Evolutionary conservation across 139 green algal genomes (phyloP).

Genomic region (Edaphochlamys debaryana): DNA sequence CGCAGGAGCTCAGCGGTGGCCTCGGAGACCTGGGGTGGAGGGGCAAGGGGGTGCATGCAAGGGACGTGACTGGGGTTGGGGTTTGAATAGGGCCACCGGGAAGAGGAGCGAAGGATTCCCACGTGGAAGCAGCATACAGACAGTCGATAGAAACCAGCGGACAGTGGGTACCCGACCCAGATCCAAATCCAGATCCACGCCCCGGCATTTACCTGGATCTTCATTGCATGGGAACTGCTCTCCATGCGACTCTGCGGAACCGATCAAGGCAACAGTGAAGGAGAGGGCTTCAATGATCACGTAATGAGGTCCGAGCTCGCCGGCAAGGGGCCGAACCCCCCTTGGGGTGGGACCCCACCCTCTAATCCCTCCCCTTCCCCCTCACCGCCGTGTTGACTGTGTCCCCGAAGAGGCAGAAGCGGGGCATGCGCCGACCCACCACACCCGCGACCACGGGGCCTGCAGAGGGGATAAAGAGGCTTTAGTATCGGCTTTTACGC

Average conservation of each 20-base stretch:
- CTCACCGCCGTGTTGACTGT: constrained; percentile 23
- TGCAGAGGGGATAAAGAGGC: too few species aligned
- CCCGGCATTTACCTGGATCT: too few species aligned
- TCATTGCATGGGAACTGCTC: too few species aligned
- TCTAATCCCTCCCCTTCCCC: too few species aligned
- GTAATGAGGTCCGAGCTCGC: too few species aligned
- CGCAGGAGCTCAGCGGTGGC: constrained; percentile 5
- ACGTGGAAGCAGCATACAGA: neutral
- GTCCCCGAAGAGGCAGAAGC: constrained; percentile 43
- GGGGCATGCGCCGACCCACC: too few species aligned
- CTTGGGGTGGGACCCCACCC: neutral
- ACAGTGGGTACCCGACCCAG: too few species aligned
- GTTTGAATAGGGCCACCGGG: neutral
- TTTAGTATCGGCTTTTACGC: too few species aligned
- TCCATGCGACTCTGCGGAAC: too few species aligned
- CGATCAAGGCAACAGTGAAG: too few species aligned
- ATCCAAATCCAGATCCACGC: neutral
- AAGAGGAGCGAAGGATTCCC: neutral
- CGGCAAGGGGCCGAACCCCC: neutral
- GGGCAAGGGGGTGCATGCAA: neutral
- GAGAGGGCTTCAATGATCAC: too few species aligned
- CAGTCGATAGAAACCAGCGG: neutral
- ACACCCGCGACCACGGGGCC: too few species aligned
- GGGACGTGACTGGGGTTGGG: neutral
- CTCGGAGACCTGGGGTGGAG: constrained; percentile 2